Conservation (phyloP, 208 protist genomes). For the Trypanosoma caninum region DNA sequence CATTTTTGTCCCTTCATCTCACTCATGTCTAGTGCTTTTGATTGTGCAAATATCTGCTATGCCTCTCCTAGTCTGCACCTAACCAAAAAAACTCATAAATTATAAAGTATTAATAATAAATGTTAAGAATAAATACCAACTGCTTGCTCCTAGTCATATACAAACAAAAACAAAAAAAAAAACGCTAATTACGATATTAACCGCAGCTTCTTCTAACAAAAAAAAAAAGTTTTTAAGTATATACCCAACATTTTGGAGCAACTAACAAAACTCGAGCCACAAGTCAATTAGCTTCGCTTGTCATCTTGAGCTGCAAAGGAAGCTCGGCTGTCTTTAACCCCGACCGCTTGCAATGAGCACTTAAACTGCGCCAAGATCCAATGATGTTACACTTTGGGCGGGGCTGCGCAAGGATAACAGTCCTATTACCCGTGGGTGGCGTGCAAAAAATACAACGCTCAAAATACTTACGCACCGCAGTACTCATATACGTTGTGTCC, state of each 20-base stretch:
- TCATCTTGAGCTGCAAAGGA: not conserved
- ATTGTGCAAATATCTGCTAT: not conserved
- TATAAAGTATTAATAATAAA: too few relatives aligned
- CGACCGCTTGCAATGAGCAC: conserved; percentile 9
- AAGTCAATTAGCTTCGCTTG: not conserved
- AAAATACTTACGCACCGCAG: not conserved
- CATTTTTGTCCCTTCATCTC: conserved; percentile 14
- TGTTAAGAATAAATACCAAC: too few relatives aligned
- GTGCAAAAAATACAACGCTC: not conserved
- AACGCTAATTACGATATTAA: too few relatives aligned
- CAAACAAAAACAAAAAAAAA: too few relatives aligned
- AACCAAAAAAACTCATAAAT: not conserved
- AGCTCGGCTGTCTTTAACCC: conserved; percentile 6
- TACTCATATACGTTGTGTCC: not conserved
- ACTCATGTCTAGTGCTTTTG: not conserved
- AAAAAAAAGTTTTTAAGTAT: not conserved
- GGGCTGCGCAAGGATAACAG: not conserved
- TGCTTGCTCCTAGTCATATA: too few relatives aligned
- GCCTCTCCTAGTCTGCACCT: not conserved
- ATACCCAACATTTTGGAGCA: too few relatives aligned
- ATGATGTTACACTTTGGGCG: conserved; percentile 1
- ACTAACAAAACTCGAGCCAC: not conserved
- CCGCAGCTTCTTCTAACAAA: not conserved
- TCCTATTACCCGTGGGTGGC: not conserved
- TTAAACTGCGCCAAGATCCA: conserved; percentile 8